A percentile compares a stretch with the other conserved stretches of the same genome.
Evolutionary conservation across 2,329 filamentous ascomycete species (phyloP).

Genomic region (Phialemoniopsis sp.): DNA sequence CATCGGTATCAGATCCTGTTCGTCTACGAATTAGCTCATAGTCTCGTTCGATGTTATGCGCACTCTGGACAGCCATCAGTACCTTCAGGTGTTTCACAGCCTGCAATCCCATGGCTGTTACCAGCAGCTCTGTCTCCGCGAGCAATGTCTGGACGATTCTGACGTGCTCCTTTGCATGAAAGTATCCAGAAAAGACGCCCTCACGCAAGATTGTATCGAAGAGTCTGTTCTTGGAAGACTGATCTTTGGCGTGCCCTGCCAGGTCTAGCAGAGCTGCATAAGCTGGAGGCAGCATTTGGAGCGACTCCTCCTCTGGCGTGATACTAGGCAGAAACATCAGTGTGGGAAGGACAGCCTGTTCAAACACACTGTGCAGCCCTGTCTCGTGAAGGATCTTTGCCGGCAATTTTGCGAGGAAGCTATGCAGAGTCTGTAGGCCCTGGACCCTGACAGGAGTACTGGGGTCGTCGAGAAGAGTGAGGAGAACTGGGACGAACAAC

Average conservation of each 20-base stretch:
- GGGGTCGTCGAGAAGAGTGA: slow-evolving; percentile 65
- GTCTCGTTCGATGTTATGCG: too few species aligned
- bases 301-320: slow-evolving; percentile 68
- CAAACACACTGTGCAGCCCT: slow-evolving; percentile 64
- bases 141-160: slow-evolving; percentile 54
- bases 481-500: slow-evolving; percentile 63
- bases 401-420: slow-evolving; percentile 51
- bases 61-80: too few species aligned
- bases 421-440: slow-evolving; percentile 37
- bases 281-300: slow-evolving; percentile 57
- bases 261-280: slow-evolving; percentile 66
- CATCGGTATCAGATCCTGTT: slow-evolving; percentile 62
- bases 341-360: slow-evolving; percentile 65
- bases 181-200: slow-evolving; percentile 49
- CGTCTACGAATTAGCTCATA: slow-evolving; percentile 4
- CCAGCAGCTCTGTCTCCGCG: slow-evolving; percentile 38
- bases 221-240: slow-evolving; percentile 20
- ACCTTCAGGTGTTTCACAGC: slow-evolving; percentile 66
- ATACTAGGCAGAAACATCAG: slow-evolving; percentile 74
- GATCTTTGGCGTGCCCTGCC: slow-evolving; percentile 21
- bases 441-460: slow-evolving; percentile 45
- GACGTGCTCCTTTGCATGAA: slow-evolving; percentile 56
- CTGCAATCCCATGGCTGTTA: slow-evolving; percentile 56
- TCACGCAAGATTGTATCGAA: slow-evolving; percentile 53
- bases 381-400: slow-evolving; percentile 40